Base-by-base conservation (phyloP, 306 rosid species). In the Fragaria iinumae region DNA sequence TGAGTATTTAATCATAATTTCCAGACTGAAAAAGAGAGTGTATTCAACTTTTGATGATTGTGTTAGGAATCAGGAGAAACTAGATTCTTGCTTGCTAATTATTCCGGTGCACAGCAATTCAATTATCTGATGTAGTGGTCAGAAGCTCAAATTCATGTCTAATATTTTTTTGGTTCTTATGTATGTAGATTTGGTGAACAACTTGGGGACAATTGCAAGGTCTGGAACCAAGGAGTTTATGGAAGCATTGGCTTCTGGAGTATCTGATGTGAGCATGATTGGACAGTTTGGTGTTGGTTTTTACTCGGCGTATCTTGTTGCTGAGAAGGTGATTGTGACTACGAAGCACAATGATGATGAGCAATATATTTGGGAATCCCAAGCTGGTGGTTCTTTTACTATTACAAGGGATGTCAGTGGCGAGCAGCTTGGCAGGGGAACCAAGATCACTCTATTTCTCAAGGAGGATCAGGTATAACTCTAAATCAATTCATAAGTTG, bases 241-340 rank as follows among this genome's bases (percentile, higher is more conserved):
- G 95, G 95, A 90, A 71, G 95, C 95, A 1, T 79, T 90, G 87
- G 92, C 88, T 57, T 88, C 90, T 4, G 92, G 95, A 10, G 90
- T 34, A 5, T 64, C 95, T 1, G 92, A 90, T 36, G 95, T 90
- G 2, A 88, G 90, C 83, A 90, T 90, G 95, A 90, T 90, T n/a
- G 92, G 92, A 8, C 92, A 90, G 53, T 90, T 90, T 6, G 91
- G 94, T 69, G 91, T 90, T n/a, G 94, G 91, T 11, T 90, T 88
- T 64, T 90, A 90, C 81, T 90, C 90, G 3, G 90, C 95, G 0
- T 88, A 90, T 77, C 85, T 90, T 3, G 95, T 90, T 57, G 88
- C 95, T 0, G 90, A 90, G 82, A 88, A 78, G 79, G 95, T 90
- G 4, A 83, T 88, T 71, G 92, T 90, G 11, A 86, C 89, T 3